Evolutionary conservation across 2,329 filamentous ascomycete genomes (phyloP).

Genomic region (Monosporascus sp.): DNA sequence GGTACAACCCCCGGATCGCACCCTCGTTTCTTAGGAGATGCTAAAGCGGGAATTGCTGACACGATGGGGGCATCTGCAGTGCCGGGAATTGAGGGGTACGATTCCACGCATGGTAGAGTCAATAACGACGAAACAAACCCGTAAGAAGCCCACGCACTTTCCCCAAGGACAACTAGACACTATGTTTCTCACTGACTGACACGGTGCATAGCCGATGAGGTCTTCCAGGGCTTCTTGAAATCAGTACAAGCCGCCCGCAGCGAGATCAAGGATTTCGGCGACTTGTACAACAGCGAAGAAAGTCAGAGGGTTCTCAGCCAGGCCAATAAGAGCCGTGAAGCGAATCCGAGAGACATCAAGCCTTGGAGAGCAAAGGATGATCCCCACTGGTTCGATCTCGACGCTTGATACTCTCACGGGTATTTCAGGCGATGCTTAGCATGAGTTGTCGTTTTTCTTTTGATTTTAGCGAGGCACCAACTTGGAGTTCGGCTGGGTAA

Average conservation of each 20-base stretch:
- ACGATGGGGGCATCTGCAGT: slow-evolving; percentile 24
- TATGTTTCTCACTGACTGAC: slow-evolving; percentile 4
- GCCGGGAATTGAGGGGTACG: slow-evolving; percentile 42
- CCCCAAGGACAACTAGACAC: neutral
- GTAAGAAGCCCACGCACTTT: slow-evolving; percentile 33
- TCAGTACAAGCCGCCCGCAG: slow-evolving; percentile 42
- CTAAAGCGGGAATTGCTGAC: neutral
- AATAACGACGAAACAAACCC: slow-evolving; percentile 44
- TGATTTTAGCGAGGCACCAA: too few species aligned
- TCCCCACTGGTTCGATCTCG: slow-evolving; percentile 48
- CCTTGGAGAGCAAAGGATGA: slow-evolving; percentile 56
- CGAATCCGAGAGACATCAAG: slow-evolving; percentile 52
- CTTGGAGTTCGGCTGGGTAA: too few species aligned
- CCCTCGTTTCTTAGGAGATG: too few species aligned
- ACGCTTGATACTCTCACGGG: neutral
- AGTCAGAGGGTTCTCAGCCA: slow-evolving; percentile 47
- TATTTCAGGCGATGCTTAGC: too few species aligned
- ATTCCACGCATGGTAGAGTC: slow-evolving; percentile 49
- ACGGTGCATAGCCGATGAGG: slow-evolving; percentile 40
- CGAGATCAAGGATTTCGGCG: slow-evolving; percentile 48
- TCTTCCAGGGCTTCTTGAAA: slow-evolving; percentile 44
- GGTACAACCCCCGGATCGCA: slow-evolving; percentile 27
- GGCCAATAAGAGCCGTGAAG: slow-evolving; percentile 47
- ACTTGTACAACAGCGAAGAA: slow-evolving; percentile 41
- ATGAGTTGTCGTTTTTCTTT: too few species aligned